These are phyloP conservation scores for Penicillium sp. DNA, from an alignment of 2,329 filamentous ascomycete species.

Conservation along the genomic window DNA sequence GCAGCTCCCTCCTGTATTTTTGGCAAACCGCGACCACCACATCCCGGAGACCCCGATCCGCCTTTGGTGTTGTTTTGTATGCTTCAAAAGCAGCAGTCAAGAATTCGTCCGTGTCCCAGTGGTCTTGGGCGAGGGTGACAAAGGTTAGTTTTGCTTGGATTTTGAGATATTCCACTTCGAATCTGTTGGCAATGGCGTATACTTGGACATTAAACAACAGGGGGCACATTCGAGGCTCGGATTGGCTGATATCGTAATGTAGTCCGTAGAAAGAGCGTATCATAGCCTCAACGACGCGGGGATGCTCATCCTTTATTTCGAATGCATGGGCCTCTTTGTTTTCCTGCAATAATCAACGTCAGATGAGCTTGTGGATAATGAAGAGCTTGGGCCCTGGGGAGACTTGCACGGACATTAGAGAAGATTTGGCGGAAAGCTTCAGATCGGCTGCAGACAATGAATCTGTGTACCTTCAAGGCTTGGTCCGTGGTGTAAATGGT, in stretches of 20 bases:
- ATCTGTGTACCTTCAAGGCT: not conserved
- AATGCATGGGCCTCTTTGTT: not conserved
- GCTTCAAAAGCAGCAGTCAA: not conserved
- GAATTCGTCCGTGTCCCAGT: not conserved
- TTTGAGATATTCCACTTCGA: conserved; percentile 2
- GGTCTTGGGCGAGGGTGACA: not conserved
- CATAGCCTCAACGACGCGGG: not conserved
- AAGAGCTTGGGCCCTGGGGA: not conserved
- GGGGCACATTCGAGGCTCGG: not conserved
- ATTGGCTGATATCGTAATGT: not conserved
- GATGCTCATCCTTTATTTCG: not conserved
- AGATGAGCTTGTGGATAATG: not conserved
- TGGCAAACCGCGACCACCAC: conserved; percentile 1
- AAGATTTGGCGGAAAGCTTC: not conserved
- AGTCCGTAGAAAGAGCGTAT: not conserved
- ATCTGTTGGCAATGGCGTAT: not conserved
- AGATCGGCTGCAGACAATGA: not conserved
- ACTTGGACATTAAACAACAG: not conserved
- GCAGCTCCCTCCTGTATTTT: not conserved
- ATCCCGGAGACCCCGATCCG: conserved; percentile 10
- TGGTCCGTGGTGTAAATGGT: not conserved
- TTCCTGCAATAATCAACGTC: not conserved
- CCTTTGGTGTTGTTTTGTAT: not conserved
- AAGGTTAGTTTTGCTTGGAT: not conserved
- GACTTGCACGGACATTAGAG: not conserved